Evolutionary conservation across 2,329 filamentous ascomycete genomes (phyloP).

Genomic region (Talaromyces sp.): DNA sequence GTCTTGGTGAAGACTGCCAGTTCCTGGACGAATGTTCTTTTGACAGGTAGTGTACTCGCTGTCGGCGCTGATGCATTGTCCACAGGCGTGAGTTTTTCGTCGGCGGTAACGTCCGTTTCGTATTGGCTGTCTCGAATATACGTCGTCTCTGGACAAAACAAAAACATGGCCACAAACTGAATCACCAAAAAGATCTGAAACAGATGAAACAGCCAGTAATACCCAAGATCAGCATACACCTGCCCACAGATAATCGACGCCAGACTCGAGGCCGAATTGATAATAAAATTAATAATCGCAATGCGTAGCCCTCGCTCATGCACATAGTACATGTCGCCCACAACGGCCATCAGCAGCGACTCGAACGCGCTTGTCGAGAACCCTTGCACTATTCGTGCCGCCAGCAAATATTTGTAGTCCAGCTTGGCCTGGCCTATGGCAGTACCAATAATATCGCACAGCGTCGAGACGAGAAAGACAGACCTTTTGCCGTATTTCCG

Average conservation of each 20-base stretch:
- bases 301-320: slow-evolving; percentile 19
- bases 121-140: slow-evolving; percentile 20
- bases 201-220: slow-evolving; percentile 14
- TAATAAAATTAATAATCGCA: slow-evolving; percentile 19
- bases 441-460: slow-evolving; percentile 15
- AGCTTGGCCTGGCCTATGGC: slow-evolving; percentile 14
- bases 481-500: slow-evolving; percentile 17
- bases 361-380: slow-evolving; percentile 10
- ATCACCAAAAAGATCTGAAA: slow-evolving; percentile 19
- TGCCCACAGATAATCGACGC: slow-evolving; percentile 19
- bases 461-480: slow-evolving; percentile 16
- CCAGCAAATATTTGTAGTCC: slow-evolving; percentile 17
- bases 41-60: slow-evolving; percentile 2
- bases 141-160: slow-evolving; percentile 25
- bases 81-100: neutral
- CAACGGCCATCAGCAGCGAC: slow-evolving; percentile 11
- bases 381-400: slow-evolving; percentile 17
- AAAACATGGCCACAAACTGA: slow-evolving; percentile 18
- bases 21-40: slow-evolving; percentile 17
- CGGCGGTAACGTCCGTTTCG: slow-evolving; percentile 11
- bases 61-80: too few species aligned
- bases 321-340: slow-evolving; percentile 22
- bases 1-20: slow-evolving; percentile 13
- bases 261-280: slow-evolving; percentile 22
- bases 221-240: slow-evolving; percentile 15